phyloP scores from a whole-genome alignment of 2,329 filamentous ascomycete genomes.

The Colletotrichum caudatum region DNA sequence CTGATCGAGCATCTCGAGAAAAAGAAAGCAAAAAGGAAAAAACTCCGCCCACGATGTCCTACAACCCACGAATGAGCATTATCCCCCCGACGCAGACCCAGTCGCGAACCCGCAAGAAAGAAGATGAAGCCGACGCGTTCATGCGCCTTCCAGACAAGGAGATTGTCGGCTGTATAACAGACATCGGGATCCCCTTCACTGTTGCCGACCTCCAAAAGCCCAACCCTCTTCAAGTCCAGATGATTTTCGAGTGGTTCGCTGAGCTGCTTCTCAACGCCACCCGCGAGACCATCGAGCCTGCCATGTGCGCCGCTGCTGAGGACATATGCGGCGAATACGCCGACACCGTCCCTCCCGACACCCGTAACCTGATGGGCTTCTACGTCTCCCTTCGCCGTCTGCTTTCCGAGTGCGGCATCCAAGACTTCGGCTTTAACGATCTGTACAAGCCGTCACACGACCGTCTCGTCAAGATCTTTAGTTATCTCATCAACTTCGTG shows the following conservation, averaged over 20 bases:
- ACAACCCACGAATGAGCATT: conserved; percentile 72
- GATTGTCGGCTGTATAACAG: conserved; percentile 96
- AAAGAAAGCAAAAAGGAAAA: too few species aligned
- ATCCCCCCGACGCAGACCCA: conserved; percentile 64
- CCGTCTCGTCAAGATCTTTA: conserved; percentile 93
- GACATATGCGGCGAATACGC: conserved; percentile 86
- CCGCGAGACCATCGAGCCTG: conserved; percentile 91
- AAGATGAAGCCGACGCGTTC: conserved; percentile 70
- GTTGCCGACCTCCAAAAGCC: conserved; percentile 91
- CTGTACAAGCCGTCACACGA: conserved; percentile 91
- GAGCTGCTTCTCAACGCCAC: conserved; percentile 94
- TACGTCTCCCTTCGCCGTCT: conserved; percentile 86
- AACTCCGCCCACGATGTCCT: conserved; percentile 61
- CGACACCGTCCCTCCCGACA: conserved; percentile 88
- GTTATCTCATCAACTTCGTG: conserved; percentile 98
- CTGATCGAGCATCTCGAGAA: not conserved
- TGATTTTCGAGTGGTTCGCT: conserved; percentile 98
- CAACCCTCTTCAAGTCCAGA: conserved; percentile 93
- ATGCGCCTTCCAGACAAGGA: conserved; percentile 76
- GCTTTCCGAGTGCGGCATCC: conserved; percentile 88
- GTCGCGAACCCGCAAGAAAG: conserved; percentile 67
- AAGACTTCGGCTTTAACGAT: conserved; percentile 93
- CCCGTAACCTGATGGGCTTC: conserved; percentile 95
- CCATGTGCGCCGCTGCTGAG: conserved; percentile 92
- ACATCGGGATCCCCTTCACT: conserved; percentile 92